These are phyloP conservation scores for Echites panduratus DNA, from an alignment of 257 asterid species.

Conservation along the genomic window DNA sequence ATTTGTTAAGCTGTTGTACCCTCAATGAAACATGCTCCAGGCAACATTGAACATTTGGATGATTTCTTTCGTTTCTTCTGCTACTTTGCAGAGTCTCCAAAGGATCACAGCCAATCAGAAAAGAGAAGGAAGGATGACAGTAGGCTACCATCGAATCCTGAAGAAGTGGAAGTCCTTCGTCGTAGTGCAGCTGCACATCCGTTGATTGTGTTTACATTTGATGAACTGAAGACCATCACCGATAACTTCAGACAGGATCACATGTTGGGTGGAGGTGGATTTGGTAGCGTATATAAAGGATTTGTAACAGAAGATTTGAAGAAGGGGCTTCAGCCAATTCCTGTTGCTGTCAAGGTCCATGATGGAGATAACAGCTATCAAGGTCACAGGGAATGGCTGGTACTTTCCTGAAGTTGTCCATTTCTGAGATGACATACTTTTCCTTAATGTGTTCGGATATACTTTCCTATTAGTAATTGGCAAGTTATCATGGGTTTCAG, in stretches of 20 bases:
- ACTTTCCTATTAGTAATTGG: neutral
- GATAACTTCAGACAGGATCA: constrained; percentile 81
- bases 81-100: constrained; percentile 41
- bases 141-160: constrained; percentile 77
- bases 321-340: constrained; percentile 37
- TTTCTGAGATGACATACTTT: neutral
- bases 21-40: neutral
- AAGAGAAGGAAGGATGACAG: constrained; percentile 34
- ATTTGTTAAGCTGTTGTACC: neutral
- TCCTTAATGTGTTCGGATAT: neutral
- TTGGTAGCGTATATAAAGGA: constrained; percentile 90
- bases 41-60: neutral
- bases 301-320: constrained; percentile 42
- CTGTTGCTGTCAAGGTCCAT: constrained; percentile 93
- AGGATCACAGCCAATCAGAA: constrained; percentile 33
- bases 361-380: constrained; percentile 85
- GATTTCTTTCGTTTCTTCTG: neutral
- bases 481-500: constrained; percentile 25
- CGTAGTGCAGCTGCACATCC: constrained; percentile 57
- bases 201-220: constrained; percentile 57
- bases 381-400: constrained; percentile 99
- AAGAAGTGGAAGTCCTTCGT: constrained; percentile 86
- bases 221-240: constrained; percentile 59
- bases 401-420: constrained; percentile 19
- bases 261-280: constrained; percentile 95